phyloP scores from a whole-genome alignment of 345 rosid genomes.

The Punica granatum region DNA sequence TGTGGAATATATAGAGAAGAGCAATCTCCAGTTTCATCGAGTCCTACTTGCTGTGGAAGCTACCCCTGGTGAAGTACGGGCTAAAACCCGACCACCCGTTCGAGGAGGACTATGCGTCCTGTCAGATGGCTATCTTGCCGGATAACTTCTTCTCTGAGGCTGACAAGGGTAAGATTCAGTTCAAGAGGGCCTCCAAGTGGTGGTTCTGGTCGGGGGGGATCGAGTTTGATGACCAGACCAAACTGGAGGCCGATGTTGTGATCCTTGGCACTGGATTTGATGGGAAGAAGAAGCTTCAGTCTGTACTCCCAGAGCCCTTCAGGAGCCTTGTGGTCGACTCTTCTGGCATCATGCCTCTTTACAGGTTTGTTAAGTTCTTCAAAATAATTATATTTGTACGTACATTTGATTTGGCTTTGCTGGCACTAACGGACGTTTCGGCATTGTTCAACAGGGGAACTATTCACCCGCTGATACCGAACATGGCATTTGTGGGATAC shows the following conservation, averaged over 20 bases:
- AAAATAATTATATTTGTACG: background rate
- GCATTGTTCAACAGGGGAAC: constrained; percentile 30
- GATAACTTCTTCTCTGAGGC: constrained; percentile 49
- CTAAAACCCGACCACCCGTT: constrained; percentile 52
- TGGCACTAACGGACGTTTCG: too few species aligned
- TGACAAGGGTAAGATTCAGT: constrained; percentile 44
- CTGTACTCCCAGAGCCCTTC: constrained; percentile 36
- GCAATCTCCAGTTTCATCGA: constrained; percentile 46
- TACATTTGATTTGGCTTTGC: background rate
- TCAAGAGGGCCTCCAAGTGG: constrained; percentile 44
- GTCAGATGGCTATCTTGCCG: constrained; percentile 56
- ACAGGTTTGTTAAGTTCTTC: constrained; percentile 26
- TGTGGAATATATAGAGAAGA: constrained; percentile 22
- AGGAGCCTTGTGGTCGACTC: constrained; percentile 24
- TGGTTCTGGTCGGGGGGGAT: constrained; percentile 43
- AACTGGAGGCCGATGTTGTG: constrained; percentile 47
- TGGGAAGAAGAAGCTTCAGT: constrained; percentile 39
- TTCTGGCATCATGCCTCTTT: constrained; percentile 42
- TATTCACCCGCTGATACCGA: constrained; percentile 50
- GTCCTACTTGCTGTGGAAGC: constrained; percentile 45
- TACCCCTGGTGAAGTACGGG: constrained; percentile 42
- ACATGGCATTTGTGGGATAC: constrained; percentile 58
- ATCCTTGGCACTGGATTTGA: constrained; percentile 49
- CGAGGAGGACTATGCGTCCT: constrained; percentile 48
- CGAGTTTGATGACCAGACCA: constrained; percentile 38